These are phyloP conservation scores for Boletellus ananas DNA, from an alignment of 768 basidiomycete genomes.

Conservation along the genomic window DNA sequence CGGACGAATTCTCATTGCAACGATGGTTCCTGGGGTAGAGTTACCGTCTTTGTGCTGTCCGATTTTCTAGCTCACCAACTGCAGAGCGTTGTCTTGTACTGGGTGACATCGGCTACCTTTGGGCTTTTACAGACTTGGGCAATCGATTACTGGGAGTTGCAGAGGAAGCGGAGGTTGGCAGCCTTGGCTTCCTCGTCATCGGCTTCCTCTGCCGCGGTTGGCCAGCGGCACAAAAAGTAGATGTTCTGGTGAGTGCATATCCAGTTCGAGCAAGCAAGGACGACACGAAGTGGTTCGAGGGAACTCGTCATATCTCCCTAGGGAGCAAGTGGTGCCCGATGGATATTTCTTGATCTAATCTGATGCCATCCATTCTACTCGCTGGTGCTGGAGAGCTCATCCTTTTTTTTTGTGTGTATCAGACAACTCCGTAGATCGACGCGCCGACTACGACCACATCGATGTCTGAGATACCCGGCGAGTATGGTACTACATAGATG, in stretches of 20 bases:
- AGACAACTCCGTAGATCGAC: neutral
- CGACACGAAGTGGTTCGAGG: slow-evolving; percentile 72
- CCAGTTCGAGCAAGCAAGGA: slow-evolving; percentile 45
- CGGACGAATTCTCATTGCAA: slow-evolving; percentile 61
- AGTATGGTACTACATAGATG: neutral
- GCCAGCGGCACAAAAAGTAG: slow-evolving; percentile 14
- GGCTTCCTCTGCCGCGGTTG: neutral
- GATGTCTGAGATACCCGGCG: neutral
- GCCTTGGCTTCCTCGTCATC: neutral
- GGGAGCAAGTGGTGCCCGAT: slow-evolving; percentile 44
- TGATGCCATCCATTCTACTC: slow-evolving; percentile 42
- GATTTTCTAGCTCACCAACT: slow-evolving; percentile 3
- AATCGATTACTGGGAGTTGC: slow-evolving; percentile 60
- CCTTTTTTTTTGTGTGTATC: neutral
- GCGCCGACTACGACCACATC: neutral
- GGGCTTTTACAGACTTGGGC: slow-evolving; percentile 74
- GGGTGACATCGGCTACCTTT: slow-evolving; percentile 73
- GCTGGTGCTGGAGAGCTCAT: neutral
- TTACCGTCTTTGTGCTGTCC: slow-evolving; percentile 15
- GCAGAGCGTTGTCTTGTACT: slow-evolving; percentile 65
- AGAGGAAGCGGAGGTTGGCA: slow-evolving; percentile 29
- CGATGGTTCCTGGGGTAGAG: slow-evolving; percentile 66
- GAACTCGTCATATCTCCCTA: slow-evolving; percentile 42
- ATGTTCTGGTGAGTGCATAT: slow-evolving; percentile 15
- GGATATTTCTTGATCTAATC: slow-evolving; percentile 90